A percentile compares a stretch with the other conserved stretches of the same genome.
Conservation (phyloP, 1,284 basidiomycete species). For the Coriolopsis trogii region DNA sequence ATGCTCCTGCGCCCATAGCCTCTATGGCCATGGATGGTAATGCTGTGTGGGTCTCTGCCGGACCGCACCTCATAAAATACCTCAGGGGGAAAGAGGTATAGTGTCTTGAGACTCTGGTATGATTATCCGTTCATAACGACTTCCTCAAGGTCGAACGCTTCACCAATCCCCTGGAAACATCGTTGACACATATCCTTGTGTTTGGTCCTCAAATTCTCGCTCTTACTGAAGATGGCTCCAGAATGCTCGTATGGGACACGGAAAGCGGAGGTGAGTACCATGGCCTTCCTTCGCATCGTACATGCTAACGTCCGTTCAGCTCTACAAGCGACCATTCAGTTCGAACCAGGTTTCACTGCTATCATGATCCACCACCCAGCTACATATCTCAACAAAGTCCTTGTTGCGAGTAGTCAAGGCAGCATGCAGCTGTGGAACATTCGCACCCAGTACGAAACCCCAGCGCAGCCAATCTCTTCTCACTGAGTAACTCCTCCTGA, state of each 20-base stretch:
- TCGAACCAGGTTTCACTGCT: conserved; percentile 82
- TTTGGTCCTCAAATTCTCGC: conserved; percentile 84
- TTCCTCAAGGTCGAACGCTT: conserved; percentile 50
- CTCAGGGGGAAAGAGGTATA: conserved; percentile 90
- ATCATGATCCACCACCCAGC: conserved; percentile 88
- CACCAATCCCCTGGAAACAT: conserved; percentile 64
- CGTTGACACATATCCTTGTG: conserved; percentile 65
- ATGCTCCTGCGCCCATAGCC: conserved; percentile 74
- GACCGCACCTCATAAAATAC: conserved; percentile 77
- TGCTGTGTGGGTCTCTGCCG: conserved; percentile 82
- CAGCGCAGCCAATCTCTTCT: conserved; percentile 3
- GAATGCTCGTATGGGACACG: conserved; percentile 83
- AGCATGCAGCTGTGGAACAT: conserved; percentile 95
- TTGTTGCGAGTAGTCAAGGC: conserved; percentile 85
- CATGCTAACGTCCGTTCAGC: conserved; percentile 38
- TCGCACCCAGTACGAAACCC: conserved; percentile 66
- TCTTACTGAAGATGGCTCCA: conserved; percentile 80
- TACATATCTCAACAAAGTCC: conserved; percentile 96
- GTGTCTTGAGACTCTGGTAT: conserved; percentile 20
- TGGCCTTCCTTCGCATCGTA: neutral
- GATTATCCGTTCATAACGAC: conserved; percentile 12
- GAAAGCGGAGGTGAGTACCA: conserved; percentile 54
- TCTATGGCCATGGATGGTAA: conserved; percentile 85
- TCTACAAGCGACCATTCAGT: conserved; percentile 68
- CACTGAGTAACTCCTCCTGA: conserved; percentile 1